phyloP scores from a whole-genome alignment of 2,329 filamentous ascomycete genomes.

The Phaeosphaeria sp. region DNA sequence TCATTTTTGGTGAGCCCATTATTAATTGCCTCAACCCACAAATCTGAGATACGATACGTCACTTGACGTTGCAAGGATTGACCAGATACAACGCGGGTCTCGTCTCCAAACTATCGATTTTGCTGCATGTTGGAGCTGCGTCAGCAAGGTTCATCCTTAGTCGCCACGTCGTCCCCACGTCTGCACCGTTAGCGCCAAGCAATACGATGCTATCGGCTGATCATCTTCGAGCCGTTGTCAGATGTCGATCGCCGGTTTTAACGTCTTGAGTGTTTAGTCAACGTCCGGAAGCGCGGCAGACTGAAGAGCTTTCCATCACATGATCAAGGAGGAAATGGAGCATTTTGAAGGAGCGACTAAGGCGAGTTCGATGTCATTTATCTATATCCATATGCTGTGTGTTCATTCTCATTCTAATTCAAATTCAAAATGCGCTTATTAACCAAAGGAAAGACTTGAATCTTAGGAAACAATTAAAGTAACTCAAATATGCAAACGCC shows the following conservation, averaged over 20 bases:
- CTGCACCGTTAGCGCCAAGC: not conserved
- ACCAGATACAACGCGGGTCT: not conserved
- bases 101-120: slow-evolving; percentile 4
- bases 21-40: too few species aligned
- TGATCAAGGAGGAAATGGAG: not conserved
- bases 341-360: slow-evolving; percentile 13
- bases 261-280: too few species aligned
- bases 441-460: slow-evolving; percentile 18
- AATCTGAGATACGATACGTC: not conserved
- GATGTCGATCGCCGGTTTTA: not conserved
- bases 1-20: too few species aligned
- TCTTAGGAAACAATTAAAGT: slow-evolving; percentile 5
- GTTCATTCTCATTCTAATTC: slow-evolving; percentile 29
- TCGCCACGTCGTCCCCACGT: not conserved
- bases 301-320: not conserved
- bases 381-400: slow-evolving; percentile 73
- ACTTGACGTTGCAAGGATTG: not conserved
- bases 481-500: slow-evolving; percentile 18
- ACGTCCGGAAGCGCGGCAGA: not conserved
- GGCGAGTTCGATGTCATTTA: slow-evolving; percentile 8
- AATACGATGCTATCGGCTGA: not conserved
- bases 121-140: not conserved
- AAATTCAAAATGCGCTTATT: slow-evolving; percentile 3
- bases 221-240: not conserved
- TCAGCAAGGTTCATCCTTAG: not conserved